Evolutionary conservation across 768 basidiomycete species (phyloP), one percentile per base, ranked within the genome.

Genomic region (Suillus alpinus): DNA sequence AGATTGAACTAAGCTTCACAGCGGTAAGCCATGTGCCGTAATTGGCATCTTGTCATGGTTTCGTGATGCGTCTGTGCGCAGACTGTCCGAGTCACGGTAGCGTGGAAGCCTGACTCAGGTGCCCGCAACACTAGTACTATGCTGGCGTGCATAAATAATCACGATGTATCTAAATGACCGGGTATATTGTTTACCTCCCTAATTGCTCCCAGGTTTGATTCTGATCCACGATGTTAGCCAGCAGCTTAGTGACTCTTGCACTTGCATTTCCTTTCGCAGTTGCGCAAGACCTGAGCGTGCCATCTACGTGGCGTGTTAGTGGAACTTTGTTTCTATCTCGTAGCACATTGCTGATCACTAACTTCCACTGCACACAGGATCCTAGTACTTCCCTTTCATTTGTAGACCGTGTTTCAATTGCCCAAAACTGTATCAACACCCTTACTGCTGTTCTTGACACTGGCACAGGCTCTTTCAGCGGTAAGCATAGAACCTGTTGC

Each of bases 231-330:
- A 47, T 47, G 46, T 26, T 29, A 29, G 10, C 46, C 26, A 29
- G 26, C 23, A 46, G 20, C 46, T 47, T 47, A 16, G 26, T 55
- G 23, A 3, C 32, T 14, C 23, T 55, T 36, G 23, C 46, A 26
- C 56, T 65, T 49, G 23, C 56, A 23, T 56, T 58, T 41, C 50
- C 57, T 32, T 56, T 59, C n/a, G 46, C 26, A n/a, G 76, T 74
- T 32, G 66, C 52, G n/a, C 80, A 79, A 62, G 71, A 78, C 63
- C 70, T 81, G n/a, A 70, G 72, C 29, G 76, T 79, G 4, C 80
- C 79, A 32, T 57, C 71, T 8, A 73, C 71, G 47, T 82, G 81
- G 80, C 75, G 80, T 69, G 80, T 82, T 57, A 9, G 77, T 74
- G 4, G 20, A 16, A 14, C 14, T 14, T 16, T 37, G 44, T 47